Evolutionary conservation across 1,284 basidiomycete species (phyloP).

Genomic region (Rhodotorula sp.): DNA sequence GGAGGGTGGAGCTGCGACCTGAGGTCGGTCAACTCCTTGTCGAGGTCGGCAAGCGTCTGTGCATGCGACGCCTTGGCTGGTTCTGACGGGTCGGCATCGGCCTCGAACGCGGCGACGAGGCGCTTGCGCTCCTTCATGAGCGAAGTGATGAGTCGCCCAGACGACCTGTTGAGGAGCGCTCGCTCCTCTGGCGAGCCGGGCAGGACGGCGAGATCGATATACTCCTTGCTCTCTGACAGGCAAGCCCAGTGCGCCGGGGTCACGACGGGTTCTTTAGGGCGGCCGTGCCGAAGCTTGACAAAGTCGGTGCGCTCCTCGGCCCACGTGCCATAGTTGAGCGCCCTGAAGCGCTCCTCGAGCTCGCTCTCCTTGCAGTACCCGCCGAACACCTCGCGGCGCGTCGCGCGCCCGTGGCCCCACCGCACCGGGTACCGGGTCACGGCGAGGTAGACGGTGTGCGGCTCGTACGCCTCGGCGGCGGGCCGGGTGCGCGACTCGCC

Average conservation of each 20-base stretch:
- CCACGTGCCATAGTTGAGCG: conserved; percentile 45
- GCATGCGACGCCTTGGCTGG: background rate
- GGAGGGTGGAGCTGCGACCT: conserved; percentile 52
- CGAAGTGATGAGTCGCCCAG: background rate
- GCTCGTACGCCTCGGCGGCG: conserved; percentile 51
- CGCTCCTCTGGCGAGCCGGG: conserved; percentile 52
- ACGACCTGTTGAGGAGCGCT: conserved; percentile 19
- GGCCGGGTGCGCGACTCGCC: conserved; percentile 41
- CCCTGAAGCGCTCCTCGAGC: conserved; percentile 47
- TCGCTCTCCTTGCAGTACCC: conserved; percentile 52
- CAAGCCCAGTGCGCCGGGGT: conserved; percentile 34
- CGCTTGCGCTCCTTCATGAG: conserved; percentile 3
- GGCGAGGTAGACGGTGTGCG: conserved; percentile 55
- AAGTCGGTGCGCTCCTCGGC: conserved; percentile 22
- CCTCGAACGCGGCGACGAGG: background rate
- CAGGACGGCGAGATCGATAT: conserved; percentile 33
- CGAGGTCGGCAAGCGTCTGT: background rate
- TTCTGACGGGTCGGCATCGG: background rate
- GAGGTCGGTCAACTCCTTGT: conserved; percentile 42
- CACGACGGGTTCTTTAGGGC: conserved; percentile 27
- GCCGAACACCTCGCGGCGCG: conserved; percentile 51
- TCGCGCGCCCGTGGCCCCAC: conserved; percentile 50
- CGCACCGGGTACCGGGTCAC: conserved; percentile 52
- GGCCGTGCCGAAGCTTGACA: conserved; percentile 37
- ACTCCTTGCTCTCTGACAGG: conserved; percentile 30